These are phyloP conservation scores for Byssochlamys sp. DNA, from an alignment of 2,329 filamentous ascomycete species.

Conservation along the genomic window DNA sequence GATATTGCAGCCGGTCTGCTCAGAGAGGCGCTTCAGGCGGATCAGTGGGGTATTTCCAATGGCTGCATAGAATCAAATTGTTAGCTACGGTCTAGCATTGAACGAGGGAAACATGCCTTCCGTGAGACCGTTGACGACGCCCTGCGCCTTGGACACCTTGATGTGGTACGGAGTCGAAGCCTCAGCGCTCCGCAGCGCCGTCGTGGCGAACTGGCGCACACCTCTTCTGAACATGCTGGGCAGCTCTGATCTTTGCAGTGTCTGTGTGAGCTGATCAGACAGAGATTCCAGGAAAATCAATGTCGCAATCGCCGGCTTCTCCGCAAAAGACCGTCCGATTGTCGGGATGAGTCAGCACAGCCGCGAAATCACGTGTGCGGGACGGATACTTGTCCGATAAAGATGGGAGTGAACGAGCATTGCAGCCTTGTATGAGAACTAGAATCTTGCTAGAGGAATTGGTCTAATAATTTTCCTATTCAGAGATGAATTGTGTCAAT, in stretches of 20 bases:
- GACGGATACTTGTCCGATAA: not conserved
- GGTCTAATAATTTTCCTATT: not conserved
- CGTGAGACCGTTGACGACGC: constrained; percentile 65
- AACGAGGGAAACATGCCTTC: constrained; percentile 52
- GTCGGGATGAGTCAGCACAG: not conserved
- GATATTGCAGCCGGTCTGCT: constrained; percentile 84
- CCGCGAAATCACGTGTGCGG: not conserved
- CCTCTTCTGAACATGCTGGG: constrained; percentile 59
- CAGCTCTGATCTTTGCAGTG: not conserved
- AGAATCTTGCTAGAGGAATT: not conserved
- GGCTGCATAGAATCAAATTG: constrained; percentile 44
- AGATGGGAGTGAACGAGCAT: not conserved
- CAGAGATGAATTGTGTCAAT: not conserved
- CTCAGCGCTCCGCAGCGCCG: constrained; percentile 47
- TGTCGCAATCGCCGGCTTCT: not conserved
- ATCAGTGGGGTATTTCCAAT: constrained; percentile 97
- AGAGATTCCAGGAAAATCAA: not conserved
- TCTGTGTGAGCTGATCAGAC: not conserved
- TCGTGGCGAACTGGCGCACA: constrained; percentile 57
- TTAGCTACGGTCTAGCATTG: not conserved
- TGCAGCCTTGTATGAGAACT: not conserved
- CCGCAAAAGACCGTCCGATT: not conserved
- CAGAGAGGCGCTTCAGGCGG: constrained; percentile 74
- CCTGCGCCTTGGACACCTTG: constrained; percentile 68
- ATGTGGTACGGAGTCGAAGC: constrained; percentile 53